Percentiles rank a stretch among this genome's conserved stretches.
phyloP scores from a whole-genome alignment of 805 yeast genomes.

The Teunomyces barrocoloradensis region DNA sequence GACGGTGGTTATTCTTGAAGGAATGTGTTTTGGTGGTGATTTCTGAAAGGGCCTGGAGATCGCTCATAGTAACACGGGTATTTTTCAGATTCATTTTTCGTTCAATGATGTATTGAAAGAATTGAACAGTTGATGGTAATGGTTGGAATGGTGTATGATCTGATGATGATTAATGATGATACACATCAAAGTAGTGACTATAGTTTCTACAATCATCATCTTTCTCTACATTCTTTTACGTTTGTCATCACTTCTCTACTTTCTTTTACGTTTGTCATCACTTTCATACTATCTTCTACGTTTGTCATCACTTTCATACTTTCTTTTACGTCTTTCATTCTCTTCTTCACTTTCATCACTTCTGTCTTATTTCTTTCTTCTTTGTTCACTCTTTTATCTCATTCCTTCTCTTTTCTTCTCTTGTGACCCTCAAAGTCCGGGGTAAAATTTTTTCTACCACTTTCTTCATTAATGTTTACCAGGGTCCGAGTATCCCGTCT shows the following conservation, averaged over 20 bases:
- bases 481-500: constrained; percentile 1
- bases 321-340: not conserved
- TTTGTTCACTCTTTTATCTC: not conserved
- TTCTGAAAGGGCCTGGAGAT: constrained; percentile 32
- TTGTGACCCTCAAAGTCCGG: not conserved
- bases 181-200: not conserved
- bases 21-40: constrained; percentile 41
- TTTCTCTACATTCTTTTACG: too few species aligned
- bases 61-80: constrained; percentile 8
- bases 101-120: not conserved
- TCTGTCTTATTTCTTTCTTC: not conserved
- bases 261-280: too few species aligned
- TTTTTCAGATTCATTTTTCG: not conserved
- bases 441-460: constrained; percentile 1
- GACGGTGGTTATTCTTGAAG: constrained; percentile 56
- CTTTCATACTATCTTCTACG: too few species aligned
- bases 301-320: too few species aligned
- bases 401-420: not conserved
- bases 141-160: too few species aligned
- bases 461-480: not conserved
- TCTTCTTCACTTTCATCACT: not conserved
- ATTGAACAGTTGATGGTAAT: not conserved
- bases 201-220: too few species aligned
- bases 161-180: not conserved
- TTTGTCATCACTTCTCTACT: not conserved